Evolutionary conservation across 345 rosid genomes (phyloP).

Genomic region (Pistacia atlantica): DNA sequence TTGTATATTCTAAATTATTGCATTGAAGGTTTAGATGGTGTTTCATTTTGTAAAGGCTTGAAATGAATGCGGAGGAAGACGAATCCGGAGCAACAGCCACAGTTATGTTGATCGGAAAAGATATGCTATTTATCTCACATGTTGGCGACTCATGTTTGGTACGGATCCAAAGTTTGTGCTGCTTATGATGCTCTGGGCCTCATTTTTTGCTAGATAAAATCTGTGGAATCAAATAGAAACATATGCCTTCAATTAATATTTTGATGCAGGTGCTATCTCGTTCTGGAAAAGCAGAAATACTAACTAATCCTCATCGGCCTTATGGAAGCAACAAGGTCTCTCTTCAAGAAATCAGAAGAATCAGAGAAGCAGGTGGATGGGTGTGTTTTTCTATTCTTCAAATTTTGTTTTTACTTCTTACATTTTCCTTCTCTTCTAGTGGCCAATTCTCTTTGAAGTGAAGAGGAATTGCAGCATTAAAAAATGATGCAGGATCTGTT

Average conservation of each 20-base stretch:
- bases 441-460: background rate
- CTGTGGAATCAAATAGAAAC: background rate
- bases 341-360: conserved; percentile 77
- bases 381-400: conserved; percentile 63
- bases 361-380: conserved; percentile 99
- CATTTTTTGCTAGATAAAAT: background rate
- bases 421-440: background rate
- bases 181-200: background rate
- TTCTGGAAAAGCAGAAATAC: conserved; percentile 66
- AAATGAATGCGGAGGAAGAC: conserved; percentile 46
- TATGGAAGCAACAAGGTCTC: conserved; percentile 72
- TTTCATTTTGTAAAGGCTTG: conserved; percentile 71
- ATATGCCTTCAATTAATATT: conserved; percentile 8
- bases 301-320: conserved; percentile 88
- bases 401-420: conserved; percentile 6
- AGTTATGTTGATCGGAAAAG: conserved; percentile 59
- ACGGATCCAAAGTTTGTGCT: conserved; percentile 13
- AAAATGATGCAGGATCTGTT: background rate
- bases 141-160: conserved; percentile 90
- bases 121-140: conserved; percentile 66
- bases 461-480: background rate
- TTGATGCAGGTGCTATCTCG: conserved; percentile 71
- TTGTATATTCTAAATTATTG: conserved; percentile 27
- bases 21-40: conserved; percentile 34
- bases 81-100: conserved; percentile 97